Evolutionary conservation across 2,329 filamentous ascomycete genomes (phyloP).

Genomic region (Phyllosticta paracitricarpa): DNA sequence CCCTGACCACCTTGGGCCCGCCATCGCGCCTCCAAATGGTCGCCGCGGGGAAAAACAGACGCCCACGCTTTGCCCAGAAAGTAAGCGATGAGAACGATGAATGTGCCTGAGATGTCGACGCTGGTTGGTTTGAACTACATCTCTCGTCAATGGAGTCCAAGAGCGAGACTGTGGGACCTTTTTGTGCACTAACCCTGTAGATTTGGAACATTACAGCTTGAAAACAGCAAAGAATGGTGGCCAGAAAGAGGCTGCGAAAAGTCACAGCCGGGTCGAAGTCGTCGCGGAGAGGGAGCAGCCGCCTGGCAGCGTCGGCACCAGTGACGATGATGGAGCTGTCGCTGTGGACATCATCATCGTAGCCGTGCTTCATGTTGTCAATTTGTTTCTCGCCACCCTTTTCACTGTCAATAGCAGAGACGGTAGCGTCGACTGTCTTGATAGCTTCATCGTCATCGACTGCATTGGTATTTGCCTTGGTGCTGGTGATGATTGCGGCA

Average conservation of each 20-base stretch:
- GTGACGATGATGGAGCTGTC: conserved; percentile 42
- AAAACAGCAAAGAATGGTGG: conserved; percentile 41
- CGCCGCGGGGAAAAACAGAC: conserved; percentile 41
- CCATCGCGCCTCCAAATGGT: conserved; percentile 41
- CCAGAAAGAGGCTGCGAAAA: conserved; percentile 43
- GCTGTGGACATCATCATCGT: not conserved
- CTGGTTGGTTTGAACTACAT: conserved; percentile 43
- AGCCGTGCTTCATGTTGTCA: not conserved
- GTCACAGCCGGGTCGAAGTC: conserved; percentile 44
- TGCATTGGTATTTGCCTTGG: not conserved
- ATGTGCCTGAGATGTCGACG: conserved; percentile 42
- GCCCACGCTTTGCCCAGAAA: conserved; percentile 44
- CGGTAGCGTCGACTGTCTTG: not conserved
- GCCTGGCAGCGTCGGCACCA: conserved; percentile 40
- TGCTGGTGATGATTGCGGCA: too few relatives aligned
- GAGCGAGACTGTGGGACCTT: not conserved
- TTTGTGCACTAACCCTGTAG: conserved; percentile 34
- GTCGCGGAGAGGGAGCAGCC: conserved; percentile 44
- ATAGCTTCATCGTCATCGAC: not conserved
- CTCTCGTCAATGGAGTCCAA: conserved; percentile 8
- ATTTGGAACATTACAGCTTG: conserved; percentile 48
- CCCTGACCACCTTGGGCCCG: conserved; percentile 32
- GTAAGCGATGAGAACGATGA: conserved; percentile 49
- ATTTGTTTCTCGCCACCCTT: not conserved
- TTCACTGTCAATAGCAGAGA: not conserved